Conservation (phyloP, 2,329 filamentous ascomycete genomes). For the Paracorniculantispora psalliotae region DNA sequence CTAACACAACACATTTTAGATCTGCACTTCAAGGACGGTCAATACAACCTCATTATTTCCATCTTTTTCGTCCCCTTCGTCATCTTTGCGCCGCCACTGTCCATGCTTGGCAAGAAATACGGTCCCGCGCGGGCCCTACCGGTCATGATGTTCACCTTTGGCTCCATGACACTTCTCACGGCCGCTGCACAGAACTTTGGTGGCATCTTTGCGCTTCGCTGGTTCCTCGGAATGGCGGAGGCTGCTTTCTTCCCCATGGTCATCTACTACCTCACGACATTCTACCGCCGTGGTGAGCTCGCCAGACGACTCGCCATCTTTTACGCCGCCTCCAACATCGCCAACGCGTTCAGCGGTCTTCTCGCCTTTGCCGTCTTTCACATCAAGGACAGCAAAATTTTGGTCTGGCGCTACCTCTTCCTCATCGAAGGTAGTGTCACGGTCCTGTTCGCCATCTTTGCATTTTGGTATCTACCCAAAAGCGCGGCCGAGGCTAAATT, state of each 20-base stretch:
- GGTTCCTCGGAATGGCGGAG: conserved; percentile 50
- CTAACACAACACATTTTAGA: conserved; percentile 33
- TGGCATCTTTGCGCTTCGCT: conserved; percentile 45
- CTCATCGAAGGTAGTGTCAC: conserved; percentile 54
- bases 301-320: conserved; percentile 55
- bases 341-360: conserved; percentile 50
- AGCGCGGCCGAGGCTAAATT: conserved; percentile 62
- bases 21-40: conserved; percentile 49
- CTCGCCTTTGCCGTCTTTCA: conserved; percentile 46
- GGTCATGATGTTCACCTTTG: conserved; percentile 66
- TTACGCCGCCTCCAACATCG: conserved; percentile 72
- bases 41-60: conserved; percentile 67
- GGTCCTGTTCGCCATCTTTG: conserved; percentile 57
- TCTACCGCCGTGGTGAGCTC: conserved; percentile 44
- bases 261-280: conserved; percentile 49
- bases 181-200: conserved; percentile 46
- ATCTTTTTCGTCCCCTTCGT: conserved; percentile 77
- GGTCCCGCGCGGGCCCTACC: conserved; percentile 64
- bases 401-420: conserved; percentile 47
- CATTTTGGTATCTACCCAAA: conserved; percentile 63
- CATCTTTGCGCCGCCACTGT: conserved; percentile 54
- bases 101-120: conserved; percentile 65
- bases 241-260: conserved; percentile 51
- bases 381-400: conserved; percentile 33
- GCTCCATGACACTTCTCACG: conserved; percentile 58